Evolutionary conservation across 129 eudicot species (phyloP).

Genomic region (Escallonia herrerae): DNA sequence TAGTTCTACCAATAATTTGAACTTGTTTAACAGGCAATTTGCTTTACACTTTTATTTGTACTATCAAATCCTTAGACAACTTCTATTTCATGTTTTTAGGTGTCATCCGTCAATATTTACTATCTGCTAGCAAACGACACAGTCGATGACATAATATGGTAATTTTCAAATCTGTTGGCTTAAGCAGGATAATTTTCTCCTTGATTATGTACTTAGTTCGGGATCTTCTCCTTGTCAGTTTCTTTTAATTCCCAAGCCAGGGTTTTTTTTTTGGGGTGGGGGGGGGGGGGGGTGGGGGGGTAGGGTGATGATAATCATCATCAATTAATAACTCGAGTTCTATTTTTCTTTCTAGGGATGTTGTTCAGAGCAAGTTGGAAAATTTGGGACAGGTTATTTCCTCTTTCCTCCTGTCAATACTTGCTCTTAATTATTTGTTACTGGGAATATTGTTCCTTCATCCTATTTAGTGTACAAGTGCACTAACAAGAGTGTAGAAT

Average conservation of each 20-base stretch:
- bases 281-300: too few relatives aligned
- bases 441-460: neutral
- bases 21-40: neutral
- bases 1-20: too few relatives aligned
- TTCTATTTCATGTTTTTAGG: conserved; percentile 31
- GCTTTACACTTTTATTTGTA: neutral
- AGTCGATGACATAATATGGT: conserved; percentile 96
- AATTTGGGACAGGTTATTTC: conserved; percentile 78
- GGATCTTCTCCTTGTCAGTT: too few relatives aligned
- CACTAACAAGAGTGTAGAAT: neutral
- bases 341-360: conserved; percentile 57
- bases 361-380: conserved; percentile 87
- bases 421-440: neutral
- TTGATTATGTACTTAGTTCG: neutral
- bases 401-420: neutral
- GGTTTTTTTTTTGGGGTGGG: too few relatives aligned
- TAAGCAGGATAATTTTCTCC: neutral
- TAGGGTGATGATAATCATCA: neutral
- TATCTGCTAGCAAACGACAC: conserved; percentile 93
- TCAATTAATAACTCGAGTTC: neutral
- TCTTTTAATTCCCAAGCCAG: too few relatives aligned
- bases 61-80: neutral
- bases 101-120: conserved; percentile 78
- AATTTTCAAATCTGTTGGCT: conserved; percentile 14
- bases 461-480: neutral